Evolutionary conservation across 352 stramenopile species (phyloP).

Genomic region (Phytophthora boehmeriae): DNA sequence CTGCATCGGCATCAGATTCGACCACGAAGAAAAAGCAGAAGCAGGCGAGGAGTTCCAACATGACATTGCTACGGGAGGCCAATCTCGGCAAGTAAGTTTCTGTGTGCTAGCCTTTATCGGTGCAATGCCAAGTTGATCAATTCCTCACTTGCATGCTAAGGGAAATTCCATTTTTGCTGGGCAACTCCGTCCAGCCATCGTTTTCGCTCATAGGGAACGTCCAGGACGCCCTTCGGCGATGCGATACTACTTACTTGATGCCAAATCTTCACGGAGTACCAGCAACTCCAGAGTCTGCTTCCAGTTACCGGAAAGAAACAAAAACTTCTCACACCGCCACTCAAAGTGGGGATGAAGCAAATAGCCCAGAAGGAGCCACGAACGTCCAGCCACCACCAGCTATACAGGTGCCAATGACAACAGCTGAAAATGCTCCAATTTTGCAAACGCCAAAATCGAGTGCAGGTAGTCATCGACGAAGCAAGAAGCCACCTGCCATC

Average conservation of each 20-base stretch:
- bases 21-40: conserved; percentile 42
- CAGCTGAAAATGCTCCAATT: not conserved
- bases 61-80: conserved; percentile 62
- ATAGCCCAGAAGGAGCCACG: conserved; percentile 2
- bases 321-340: not conserved
- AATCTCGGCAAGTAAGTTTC: conserved; percentile 68
- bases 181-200: conserved; percentile 57
- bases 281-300: conserved; percentile 4
- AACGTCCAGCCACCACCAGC: not conserved
- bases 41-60: conserved; percentile 44
- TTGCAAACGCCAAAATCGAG: conserved; percentile 10
- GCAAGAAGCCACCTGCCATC: conserved; percentile 44
- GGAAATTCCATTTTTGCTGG: conserved; percentile 72
- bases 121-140: too few relatives aligned
- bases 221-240: conserved; percentile 74
- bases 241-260: conserved; percentile 58
- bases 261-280: conserved; percentile 26
- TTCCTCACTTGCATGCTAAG: conserved; percentile 20
- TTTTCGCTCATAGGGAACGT: conserved; percentile 78
- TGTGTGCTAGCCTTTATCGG: too few relatives aligned
- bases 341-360: not conserved
- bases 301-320: not conserved
- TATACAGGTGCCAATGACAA: not conserved
- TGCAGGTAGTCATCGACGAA: not conserved
- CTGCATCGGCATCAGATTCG: conserved; percentile 10